Evolutionary conservation across 768 basidiomycete genomes (phyloP), one percentile per base, ranked within the genome.

Genomic region (Collybia sordida): DNA sequence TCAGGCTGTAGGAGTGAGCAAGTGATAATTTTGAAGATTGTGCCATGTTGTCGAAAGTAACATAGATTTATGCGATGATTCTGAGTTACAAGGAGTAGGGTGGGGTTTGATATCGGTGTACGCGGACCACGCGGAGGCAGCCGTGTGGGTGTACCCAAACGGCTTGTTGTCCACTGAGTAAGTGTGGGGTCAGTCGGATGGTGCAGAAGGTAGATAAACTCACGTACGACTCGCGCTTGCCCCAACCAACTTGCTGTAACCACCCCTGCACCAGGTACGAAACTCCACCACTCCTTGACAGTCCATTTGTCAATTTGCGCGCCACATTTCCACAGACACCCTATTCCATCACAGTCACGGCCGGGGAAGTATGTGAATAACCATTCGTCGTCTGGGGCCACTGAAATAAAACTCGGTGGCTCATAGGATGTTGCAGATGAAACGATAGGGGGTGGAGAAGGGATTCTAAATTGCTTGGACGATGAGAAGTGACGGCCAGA

Each of bases 321-420:
- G 2, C 76, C 83, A 25, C 79, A 76, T 42, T 71, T 73, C 86
- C 88, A 91, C 14, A 90, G 55, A 59, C 88, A 87, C 11, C 77
- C 81, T 37, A 79, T 64, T 9, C 87, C 85, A 51, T 83, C 81
- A 1, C 67, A 63, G 21, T 74, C 76, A 24, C 69, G 69, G 35
- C 83, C 73, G 9, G 88, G 86, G 60, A 86, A 90, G 60, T 83
- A 91, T 1, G 87, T 88, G 58, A 89, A 90, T 4, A 91, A 61
- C 81, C 79, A 86, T 42, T 76, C 72, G 52, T 84, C 81, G 23
- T 70, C 69, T 2, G 85, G 75, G 4, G 82, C 78, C 17, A 82
- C 74, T 6, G 81, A 79, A 43, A 91, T 80, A 24, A 85, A 64
- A 5, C 78, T 78, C 0, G 88, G 82, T 6, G 88, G 81, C 15